Evolutionary conservation across 1,284 basidiomycete species (phyloP).

Genomic region (Volvariella volvacea): DNA sequence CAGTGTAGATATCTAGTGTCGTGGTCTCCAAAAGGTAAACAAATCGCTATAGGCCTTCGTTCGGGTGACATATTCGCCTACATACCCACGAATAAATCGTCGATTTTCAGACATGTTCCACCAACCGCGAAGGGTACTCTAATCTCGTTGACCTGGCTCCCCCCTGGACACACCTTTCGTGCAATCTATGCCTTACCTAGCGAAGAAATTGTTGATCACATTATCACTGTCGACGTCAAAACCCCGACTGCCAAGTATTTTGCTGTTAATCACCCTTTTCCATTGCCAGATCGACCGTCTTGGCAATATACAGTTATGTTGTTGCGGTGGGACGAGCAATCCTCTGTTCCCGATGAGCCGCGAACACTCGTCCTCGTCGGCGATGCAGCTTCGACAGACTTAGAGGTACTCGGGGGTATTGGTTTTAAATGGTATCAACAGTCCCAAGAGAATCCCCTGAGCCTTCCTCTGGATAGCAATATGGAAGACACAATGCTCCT

Average conservation of each 20-base stretch:
- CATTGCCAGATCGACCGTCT: constrained; percentile 35
- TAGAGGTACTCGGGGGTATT: constrained; percentile 60
- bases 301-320: constrained; percentile 49
- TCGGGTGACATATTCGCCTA: constrained; percentile 71
- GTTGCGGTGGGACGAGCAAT: constrained; percentile 57
- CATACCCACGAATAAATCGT: constrained; percentile 47
- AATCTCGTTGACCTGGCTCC: constrained; percentile 63
- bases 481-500: constrained; percentile 69
- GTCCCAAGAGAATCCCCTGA: constrained; percentile 70
- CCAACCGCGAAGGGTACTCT: constrained; percentile 44
- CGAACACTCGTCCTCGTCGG: constrained; percentile 57
- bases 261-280: constrained; percentile 48
- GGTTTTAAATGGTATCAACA: constrained; percentile 60
- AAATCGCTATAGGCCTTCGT: constrained; percentile 70
- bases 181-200: constrained; percentile 44
- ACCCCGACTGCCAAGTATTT: constrained; percentile 42
- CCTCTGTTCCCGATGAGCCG: constrained; percentile 22
- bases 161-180: constrained; percentile 64
- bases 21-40: constrained; percentile 87
- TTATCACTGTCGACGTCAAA: constrained; percentile 58
- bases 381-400: constrained; percentile 69
- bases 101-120: constrained; percentile 58
- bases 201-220: constrained; percentile 37
- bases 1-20: constrained; percentile 39
- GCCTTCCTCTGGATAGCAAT: constrained; percentile 66